Conservation (phyloP, 805 yeast species). For the Teunomyces panamensis region DNA sequence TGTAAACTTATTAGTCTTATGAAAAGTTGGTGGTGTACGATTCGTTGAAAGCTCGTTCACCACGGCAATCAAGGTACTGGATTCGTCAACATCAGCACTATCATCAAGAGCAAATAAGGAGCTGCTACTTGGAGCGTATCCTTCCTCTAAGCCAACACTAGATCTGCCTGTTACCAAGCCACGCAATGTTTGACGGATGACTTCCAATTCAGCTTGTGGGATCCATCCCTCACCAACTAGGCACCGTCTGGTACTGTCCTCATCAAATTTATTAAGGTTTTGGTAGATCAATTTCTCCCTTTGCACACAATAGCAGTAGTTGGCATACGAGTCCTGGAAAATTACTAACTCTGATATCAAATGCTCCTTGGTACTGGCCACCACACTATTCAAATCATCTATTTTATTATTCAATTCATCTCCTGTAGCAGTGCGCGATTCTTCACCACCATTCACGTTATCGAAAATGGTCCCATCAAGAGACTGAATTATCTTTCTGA, state of each 20-base stretch:
- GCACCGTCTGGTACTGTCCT: slow-evolving; percentile 63
- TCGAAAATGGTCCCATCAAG: slow-evolving; percentile 38
- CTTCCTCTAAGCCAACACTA: background rate
- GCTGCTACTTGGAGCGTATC: slow-evolving; percentile 5
- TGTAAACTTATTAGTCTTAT: slow-evolving; percentile 92
- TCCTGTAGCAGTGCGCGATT: slow-evolving; percentile 23
- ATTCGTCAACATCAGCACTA: slow-evolving; percentile 8
- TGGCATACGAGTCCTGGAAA: slow-evolving; percentile 33
- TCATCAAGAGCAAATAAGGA: slow-evolving; percentile 21
- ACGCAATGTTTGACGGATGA: slow-evolving; percentile 38
- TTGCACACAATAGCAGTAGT: slow-evolving; percentile 34
- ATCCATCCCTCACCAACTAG: slow-evolving; percentile 76
- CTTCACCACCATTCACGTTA: slow-evolving; percentile 31
- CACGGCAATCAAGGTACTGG: slow-evolving; percentile 20
- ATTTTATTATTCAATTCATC: slow-evolving; percentile 31
- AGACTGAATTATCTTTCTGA: slow-evolving; percentile 34
- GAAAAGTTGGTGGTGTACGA: slow-evolving; percentile 91
- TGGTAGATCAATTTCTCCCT: slow-evolving; percentile 59
- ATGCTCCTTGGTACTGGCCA: slow-evolving; percentile 32
- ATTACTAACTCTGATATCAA: slow-evolving; percentile 35
- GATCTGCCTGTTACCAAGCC: slow-evolving; percentile 39
- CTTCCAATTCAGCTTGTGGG: slow-evolving; percentile 50
- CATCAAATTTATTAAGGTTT: slow-evolving; percentile 63
- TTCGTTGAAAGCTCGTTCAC: slow-evolving; percentile 66
- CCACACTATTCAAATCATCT: slow-evolving; percentile 31